phyloP scores from a whole-genome alignment of 257 asterid genomes.

The Galeopsis tetrahit region DNA sequence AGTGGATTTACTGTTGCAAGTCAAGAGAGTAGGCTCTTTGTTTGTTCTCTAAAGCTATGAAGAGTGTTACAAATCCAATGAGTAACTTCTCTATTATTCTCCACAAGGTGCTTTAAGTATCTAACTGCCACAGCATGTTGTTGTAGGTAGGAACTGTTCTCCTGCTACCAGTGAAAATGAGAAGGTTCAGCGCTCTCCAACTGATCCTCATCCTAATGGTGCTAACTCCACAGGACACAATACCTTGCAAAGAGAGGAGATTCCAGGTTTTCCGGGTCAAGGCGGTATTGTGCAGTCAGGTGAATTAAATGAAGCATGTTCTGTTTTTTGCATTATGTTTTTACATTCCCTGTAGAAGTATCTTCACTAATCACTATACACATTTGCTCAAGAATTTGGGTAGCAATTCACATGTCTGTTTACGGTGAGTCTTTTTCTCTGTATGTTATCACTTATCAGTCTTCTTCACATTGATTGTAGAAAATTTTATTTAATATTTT shows the following conservation, averaged over 20 bases:
- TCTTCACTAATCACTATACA: conserved; percentile 1
- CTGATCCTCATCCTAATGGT: conserved; percentile 44
- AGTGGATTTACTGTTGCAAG: conserved; percentile 48
- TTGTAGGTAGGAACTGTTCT: conserved; percentile 55
- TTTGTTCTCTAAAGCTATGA: conserved; percentile 24
- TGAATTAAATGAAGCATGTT: conserved; percentile 32
- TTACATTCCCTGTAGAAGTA: not conserved
- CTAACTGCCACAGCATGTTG: conserved; percentile 27
- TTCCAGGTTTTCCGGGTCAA: conserved; percentile 73
- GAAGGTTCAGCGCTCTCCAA: conserved; percentile 42
- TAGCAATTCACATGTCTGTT: conserved; percentile 17
- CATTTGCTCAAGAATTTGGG: not conserved
- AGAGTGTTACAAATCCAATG: conserved; percentile 42
- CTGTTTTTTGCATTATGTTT: conserved; percentile 5
- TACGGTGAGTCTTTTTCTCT: not conserved
- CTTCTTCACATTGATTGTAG: conserved; percentile 11
- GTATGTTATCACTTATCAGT: not conserved
- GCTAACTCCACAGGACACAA: conserved; percentile 41
- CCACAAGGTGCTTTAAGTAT: conserved; percentile 28
- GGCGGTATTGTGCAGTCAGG: conserved; percentile 71
- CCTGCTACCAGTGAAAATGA: conserved; percentile 52
- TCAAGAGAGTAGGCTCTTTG: conserved; percentile 65
- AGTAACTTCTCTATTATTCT: conserved; percentile 37
- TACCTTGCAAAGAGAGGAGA: conserved; percentile 55
- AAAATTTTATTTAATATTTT: not conserved